Base-by-base conservation (phyloP, 2,329 filamentous ascomycete genomes). In the Ophiostoma himal-ulmi region DNA sequence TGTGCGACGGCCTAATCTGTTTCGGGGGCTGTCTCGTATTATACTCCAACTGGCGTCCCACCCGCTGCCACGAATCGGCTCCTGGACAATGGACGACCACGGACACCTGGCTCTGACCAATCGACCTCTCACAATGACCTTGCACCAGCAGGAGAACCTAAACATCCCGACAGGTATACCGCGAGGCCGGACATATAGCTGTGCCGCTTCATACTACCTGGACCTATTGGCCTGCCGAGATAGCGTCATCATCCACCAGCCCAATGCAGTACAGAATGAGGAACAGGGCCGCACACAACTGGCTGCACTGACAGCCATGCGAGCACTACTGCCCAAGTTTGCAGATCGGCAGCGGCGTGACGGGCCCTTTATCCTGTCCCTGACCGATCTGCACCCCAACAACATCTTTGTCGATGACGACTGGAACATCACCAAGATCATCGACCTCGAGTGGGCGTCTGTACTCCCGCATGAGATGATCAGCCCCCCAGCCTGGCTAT, bases 321-420 rank as follows among this genome's bases (percentile, higher is more conserved):
- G 34, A 10, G 26, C 39, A 4, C 17, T 65, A 17, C 17, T 65
- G 13, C 17, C 36, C 41, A 30, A 5, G 13, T 62, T 62, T 2
- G 3, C 26, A 1, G 57, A 62, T 5, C 10, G 26, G 5, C 10
- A 20, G 20, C 66, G 17, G 39, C 20, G 37, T 20, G 41, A 54
- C 30, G 39, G 65, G 8, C 44, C 67, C 14, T 68, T 68, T 68
- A 48, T 52, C 71, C 75, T 78, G 39, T 44, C 73, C 52, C 70
- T 78, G 68, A 77, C 74, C 71, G 76, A 79, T 70, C 70, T 78
- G 65, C 73, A 77, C 73, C 65, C 57, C 41, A 76, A 75, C 68
- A 78, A 78, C 68, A 75, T 78, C 67, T 76, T 78, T 68, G 76
- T 78, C 68, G 76, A 79, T 70, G 68, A 76, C 72, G 69, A 76